A percentile compares a stretch with the other conserved stretches of the same genome.
phyloP scores from a whole-genome alignment of 2,329 filamentous ascomycete species.

The Ophiostoma himal-ulmi region DNA sequence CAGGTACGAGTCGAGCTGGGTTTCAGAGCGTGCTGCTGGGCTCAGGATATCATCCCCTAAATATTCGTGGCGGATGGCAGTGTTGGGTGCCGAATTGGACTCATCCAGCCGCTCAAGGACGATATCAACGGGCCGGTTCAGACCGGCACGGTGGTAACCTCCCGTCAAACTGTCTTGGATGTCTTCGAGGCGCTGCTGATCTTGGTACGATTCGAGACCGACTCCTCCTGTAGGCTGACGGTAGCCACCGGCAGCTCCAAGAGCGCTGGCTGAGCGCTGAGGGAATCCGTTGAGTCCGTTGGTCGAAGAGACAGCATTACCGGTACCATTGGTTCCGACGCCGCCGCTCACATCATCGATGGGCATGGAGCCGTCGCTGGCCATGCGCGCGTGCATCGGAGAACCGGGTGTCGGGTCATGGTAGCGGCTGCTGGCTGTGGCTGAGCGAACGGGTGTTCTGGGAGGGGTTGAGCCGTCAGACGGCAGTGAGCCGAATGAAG shows the following conservation, averaged over 20 bases:
- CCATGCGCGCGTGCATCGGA: slow-evolving; percentile 53
- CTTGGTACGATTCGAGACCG: slow-evolving; percentile 29
- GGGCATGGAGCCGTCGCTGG: slow-evolving; percentile 44
- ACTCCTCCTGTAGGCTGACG: slow-evolving; percentile 36
- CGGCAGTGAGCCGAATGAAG: slow-evolving; percentile 59
- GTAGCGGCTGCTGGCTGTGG: slow-evolving; percentile 33
- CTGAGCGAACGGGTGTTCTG: slow-evolving; percentile 39
- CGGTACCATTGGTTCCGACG: neutral
- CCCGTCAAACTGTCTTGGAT: slow-evolving; percentile 33
- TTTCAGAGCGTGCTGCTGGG: slow-evolving; percentile 29
- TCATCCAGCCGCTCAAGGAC: slow-evolving; percentile 50
- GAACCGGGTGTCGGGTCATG: slow-evolving; percentile 28
- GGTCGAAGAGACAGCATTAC: slow-evolving; percentile 27
- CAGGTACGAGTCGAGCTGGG: slow-evolving; percentile 33
- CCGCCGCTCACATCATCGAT: neutral
- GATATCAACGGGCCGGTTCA: slow-evolving; percentile 36
- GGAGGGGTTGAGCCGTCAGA: slow-evolving; percentile 51
- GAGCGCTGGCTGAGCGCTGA: slow-evolving; percentile 59
- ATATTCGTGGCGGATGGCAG: neutral
- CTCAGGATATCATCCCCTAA: neutral
- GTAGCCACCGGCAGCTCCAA: slow-evolving; percentile 54
- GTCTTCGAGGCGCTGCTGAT: slow-evolving; percentile 39
- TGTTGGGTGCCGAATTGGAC: slow-evolving; percentile 38
- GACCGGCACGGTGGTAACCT: slow-evolving; percentile 31
- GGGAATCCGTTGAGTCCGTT: slow-evolving; percentile 32